phyloP scores from a whole-genome alignment of 768 basidiomycete genomes.

The Coprinopsis marcescibilis region DNA sequence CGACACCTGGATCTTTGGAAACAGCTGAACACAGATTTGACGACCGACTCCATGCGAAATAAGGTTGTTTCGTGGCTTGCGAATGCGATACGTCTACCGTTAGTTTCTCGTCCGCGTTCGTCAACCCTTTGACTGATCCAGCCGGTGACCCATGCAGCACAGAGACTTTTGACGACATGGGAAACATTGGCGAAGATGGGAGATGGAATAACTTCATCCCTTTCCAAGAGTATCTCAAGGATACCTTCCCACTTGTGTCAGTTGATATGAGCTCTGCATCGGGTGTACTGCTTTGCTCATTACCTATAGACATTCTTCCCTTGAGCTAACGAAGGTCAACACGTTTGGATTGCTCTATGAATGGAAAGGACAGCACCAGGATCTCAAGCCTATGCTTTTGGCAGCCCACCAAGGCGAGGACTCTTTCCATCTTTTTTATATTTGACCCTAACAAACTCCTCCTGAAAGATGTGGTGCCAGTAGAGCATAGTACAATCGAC shows the following conservation, averaged over 20 bases:
- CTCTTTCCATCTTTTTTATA: slow-evolving; percentile 14
- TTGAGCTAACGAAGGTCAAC: slow-evolving; percentile 13
- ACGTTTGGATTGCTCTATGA: slow-evolving; percentile 3
- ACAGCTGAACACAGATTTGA: neutral
- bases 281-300: neutral
- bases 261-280: slow-evolving; percentile 1
- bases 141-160: neutral
- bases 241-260: slow-evolving; percentile 23
- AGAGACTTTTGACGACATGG: slow-evolving; percentile 25
- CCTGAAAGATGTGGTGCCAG: slow-evolving; percentile 7
- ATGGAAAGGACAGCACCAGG: slow-evolving; percentile 13
- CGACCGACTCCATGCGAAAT: neutral
- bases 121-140: neutral
- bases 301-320: slow-evolving; percentile 15
- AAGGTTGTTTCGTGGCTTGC: neutral
- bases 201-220: slow-evolving; percentile 23
- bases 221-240: slow-evolving; percentile 21
- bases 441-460: neutral
- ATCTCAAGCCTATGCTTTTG: slow-evolving; percentile 23
- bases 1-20: neutral
- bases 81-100: slow-evolving; percentile 4
- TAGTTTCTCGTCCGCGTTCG: neutral
- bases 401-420: slow-evolving; percentile 26
- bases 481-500: slow-evolving; percentile 20
- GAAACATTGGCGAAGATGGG: slow-evolving; percentile 20